A percentile compares a stretch with the other conserved stretches of the same genome.
These are phyloP conservation scores for Aspergillus sclerotioniger DNA, from an alignment of 495 filamentous ascomycete species.

Conservation along the genomic window DNA sequence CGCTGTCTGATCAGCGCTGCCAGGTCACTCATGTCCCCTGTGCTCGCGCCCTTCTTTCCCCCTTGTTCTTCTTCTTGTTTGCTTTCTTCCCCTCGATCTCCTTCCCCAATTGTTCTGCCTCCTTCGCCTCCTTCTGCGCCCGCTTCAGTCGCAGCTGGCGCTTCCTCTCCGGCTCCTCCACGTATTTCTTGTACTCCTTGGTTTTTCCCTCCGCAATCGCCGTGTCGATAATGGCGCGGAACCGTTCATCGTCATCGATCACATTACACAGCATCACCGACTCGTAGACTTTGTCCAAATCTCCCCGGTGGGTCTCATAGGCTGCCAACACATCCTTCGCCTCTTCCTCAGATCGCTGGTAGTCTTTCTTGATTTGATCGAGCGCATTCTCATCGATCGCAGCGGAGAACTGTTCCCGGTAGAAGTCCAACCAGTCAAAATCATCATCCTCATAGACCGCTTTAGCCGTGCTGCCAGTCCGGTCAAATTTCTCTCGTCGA, in stretches of 20 bases:
- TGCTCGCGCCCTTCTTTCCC: slow-evolving; percentile 20
- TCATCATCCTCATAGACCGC: slow-evolving; percentile 69
- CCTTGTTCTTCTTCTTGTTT: slow-evolving; percentile 21
- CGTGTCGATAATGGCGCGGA: slow-evolving; percentile 72
- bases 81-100: slow-evolving; percentile 61
- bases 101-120: slow-evolving; percentile 71
- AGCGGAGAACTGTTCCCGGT: slow-evolving; percentile 73
- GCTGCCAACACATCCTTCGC: slow-evolving; percentile 69
- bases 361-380: slow-evolving; percentile 66
- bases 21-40: slow-evolving; percentile 43
- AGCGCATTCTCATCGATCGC: slow-evolving; percentile 68
- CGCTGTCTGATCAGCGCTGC: slow-evolving; percentile 58
- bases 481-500: slow-evolving; percentile 80
- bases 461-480: slow-evolving; percentile 82
- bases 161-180: slow-evolving; percentile 64
- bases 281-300: slow-evolving; percentile 74
- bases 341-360: slow-evolving; percentile 89
- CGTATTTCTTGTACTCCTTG: slow-evolving; percentile 63
- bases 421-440: slow-evolving; percentile 90
- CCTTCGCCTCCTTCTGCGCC: slow-evolving; percentile 64
- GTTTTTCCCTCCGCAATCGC: slow-evolving; percentile 72
- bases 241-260: slow-evolving; percentile 82
- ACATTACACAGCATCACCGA: slow-evolving; percentile 81
- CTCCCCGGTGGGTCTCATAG: slow-evolving; percentile 66
- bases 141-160: slow-evolving; percentile 60